These are phyloP conservation scores for Amylostereum areolatum DNA, from an alignment of 1,284 basidiomycete genomes.

Conservation along the genomic window DNA sequence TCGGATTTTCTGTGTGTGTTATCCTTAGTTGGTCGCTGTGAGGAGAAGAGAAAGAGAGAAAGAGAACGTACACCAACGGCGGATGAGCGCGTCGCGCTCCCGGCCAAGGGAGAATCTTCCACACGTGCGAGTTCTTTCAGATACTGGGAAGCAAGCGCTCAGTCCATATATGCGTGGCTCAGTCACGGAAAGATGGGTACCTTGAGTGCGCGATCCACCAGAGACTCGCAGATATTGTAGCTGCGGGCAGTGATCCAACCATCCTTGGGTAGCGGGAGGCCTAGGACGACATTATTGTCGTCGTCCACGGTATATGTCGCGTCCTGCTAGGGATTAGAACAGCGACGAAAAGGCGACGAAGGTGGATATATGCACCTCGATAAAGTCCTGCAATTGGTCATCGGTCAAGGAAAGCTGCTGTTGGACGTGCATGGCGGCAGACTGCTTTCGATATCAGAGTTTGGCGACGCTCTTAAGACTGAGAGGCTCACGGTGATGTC, in stretches of 20 bases:
- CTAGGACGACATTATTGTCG: conserved; percentile 39
- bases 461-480: too few relatives aligned
- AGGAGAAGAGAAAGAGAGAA: not conserved
- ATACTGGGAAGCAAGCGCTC: conserved; percentile 6
- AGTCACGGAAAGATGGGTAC: conserved; percentile 16
- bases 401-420: conserved; percentile 38
- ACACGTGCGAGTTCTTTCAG: conserved; percentile 8
- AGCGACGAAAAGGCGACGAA: too few relatives aligned
- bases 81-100: not conserved
- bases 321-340: conserved; percentile 21
- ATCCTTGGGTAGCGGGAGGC: conserved; percentile 38
- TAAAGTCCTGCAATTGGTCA: conserved; percentile 41
- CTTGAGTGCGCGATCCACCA: conserved; percentile 30
- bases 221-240: conserved; percentile 37
- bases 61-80: conserved; percentile 3
- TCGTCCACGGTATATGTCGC: conserved; percentile 38
- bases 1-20: conserved; percentile 16
- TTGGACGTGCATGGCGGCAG: conserved; percentile 41
- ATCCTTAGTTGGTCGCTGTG: not conserved
- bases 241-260: conserved; percentile 33
- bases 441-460: conserved; percentile 21
- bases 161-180: not conserved
- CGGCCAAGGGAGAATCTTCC: conserved; percentile 5
- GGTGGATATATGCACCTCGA: conserved; percentile 29
- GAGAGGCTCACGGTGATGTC: conserved; percentile 33